phyloP scores from a whole-genome alignment of 495 filamentous ascomycete genomes.

The Lasiosphaeria miniovina region DNA sequence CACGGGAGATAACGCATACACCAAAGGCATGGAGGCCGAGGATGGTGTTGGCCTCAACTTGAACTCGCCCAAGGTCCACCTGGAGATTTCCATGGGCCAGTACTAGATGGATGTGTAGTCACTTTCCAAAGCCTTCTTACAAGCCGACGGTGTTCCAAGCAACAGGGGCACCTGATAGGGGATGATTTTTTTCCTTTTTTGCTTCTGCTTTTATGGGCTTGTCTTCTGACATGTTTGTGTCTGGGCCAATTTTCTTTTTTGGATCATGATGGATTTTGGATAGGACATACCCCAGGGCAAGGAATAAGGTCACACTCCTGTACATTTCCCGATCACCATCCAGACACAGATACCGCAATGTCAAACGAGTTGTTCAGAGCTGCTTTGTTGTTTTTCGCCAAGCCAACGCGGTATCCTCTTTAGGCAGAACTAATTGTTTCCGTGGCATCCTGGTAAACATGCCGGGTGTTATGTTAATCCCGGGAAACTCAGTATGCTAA shows the following conservation, averaged over 20 bases:
- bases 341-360: neutral
- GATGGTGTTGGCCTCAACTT: conserved; percentile 40
- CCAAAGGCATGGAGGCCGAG: conserved; percentile 32
- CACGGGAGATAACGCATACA: conserved; percentile 35
- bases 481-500: too few species aligned
- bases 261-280: neutral
- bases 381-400: neutral
- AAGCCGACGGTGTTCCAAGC: conserved; percentile 5
- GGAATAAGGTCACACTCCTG: neutral
- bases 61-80: conserved; percentile 10
- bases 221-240: neutral
- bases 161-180: conserved; percentile 14
- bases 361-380: neutral
- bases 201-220: conserved; percentile 1
- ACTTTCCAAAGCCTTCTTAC: conserved; percentile 6
- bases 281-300: neutral
- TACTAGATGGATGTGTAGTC: neutral
- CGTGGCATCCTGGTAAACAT: too few species aligned
- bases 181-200: conserved; percentile 10
- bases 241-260: neutral
- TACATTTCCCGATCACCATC: neutral
- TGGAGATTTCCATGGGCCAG: conserved; percentile 27
- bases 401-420: neutral
- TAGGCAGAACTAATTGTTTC: neutral
- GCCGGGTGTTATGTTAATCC: too few species aligned